Evolutionary conservation across 2,329 filamentous ascomycete genomes (phyloP), one percentile per base, ranked within the genome.

Genomic region (Trichoderma breve): DNA sequence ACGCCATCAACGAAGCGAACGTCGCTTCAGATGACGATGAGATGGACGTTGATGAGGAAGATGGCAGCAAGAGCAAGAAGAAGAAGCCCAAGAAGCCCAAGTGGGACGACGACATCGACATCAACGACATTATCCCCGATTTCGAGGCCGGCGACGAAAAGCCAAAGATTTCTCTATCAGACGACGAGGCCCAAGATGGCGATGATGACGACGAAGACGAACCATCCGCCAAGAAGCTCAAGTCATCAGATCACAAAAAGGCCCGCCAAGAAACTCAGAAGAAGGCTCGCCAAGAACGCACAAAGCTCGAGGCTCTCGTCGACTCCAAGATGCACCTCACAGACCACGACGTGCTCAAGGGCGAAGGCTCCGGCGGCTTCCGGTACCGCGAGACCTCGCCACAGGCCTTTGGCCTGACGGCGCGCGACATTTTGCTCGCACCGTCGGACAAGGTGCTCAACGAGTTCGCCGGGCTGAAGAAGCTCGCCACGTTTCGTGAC

Each of bases 91-190:
- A 89, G 80, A 90, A 88, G 78, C 90, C 89, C 75, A 91, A 87
- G 78, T 99, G 95, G 92, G 93, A 98, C 77, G 94, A 98, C 78
- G 96, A 99, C 79, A 98, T 99, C 77, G 95, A 98, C 79, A 98
- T 99, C 83, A 94, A 92, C 73, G 95, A 97, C 80, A 87, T 98
- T 65, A 84, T 97, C 32, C 94, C 94, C 1, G 93, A 97, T 73
- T 97, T 97, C 78, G 89, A 93, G 24, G 92, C 93, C 30, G 88
- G 89, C 7, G 83, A 86, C 72, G 79, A 61, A 26, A 83, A 85
- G 64, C 87, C 89, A 24, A 83, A 84, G 1, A 82, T 92, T 72
- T 83, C 83, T 1, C 82, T 91, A 2, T 88, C 89, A 6, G 83
- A 83, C 15, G 81, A 79, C 3, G 81, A 81, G 0, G 80, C 81